Conservation (phyloP, 2,329 filamentous ascomycete genomes). For the Waltergamsia citrina region DNA sequence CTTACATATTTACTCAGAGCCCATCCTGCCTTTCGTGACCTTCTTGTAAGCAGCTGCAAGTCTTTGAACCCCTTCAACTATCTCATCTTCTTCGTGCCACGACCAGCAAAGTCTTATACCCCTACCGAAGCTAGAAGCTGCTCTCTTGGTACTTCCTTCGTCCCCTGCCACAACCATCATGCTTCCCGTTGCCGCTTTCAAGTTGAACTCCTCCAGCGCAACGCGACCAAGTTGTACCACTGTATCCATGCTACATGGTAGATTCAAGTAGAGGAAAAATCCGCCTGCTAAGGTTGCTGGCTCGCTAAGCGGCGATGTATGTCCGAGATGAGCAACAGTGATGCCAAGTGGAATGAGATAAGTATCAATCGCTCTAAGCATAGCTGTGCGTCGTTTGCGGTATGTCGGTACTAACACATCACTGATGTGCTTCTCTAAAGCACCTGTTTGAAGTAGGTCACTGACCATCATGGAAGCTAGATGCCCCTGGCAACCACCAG, state of each 20-base stretch:
- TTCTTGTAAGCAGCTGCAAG: conserved; percentile 17
- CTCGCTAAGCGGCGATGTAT: not conserved
- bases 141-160: conserved; percentile 17
- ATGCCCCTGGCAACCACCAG: too few species aligned
- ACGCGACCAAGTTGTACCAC: conserved; percentile 26
- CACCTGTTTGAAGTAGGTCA: too few species aligned
- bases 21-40: conserved; percentile 3
- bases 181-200: conserved; percentile 44
- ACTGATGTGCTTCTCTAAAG: too few species aligned
- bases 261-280: conserved; percentile 53
- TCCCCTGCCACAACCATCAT: conserved; percentile 38
- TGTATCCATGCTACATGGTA: conserved; percentile 20
- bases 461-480: too few species aligned
- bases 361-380: conserved; percentile 8
- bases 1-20: too few species aligned
- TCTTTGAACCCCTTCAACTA: conserved; percentile 46
- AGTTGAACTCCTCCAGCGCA: conserved; percentile 39
- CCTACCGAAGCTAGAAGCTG: conserved; percentile 29
- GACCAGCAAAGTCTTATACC: conserved; percentile 44
- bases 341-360: conserved; percentile 10
- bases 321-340: not conserved
- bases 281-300: conserved; percentile 31
- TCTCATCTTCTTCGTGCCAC: conserved; percentile 43
- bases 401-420: too few species aligned
- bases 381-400: conserved; percentile 7